Percentiles rank a stretch among this genome's conserved stretches.
Evolutionary conservation across 345 rosid species (phyloP).

Genomic region (Euphorbia pulcherrima): DNA sequence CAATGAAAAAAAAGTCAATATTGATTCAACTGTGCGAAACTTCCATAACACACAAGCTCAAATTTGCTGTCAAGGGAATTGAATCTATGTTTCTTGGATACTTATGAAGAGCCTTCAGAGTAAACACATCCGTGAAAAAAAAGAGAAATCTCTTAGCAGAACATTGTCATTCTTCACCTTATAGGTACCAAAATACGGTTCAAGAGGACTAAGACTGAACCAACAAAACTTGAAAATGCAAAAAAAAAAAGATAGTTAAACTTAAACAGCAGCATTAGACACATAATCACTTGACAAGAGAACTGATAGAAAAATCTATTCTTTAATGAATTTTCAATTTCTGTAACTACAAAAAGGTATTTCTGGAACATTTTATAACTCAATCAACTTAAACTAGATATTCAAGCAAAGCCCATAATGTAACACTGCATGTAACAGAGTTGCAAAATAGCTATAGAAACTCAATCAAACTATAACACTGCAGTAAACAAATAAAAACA

Average conservation of each 20-base stretch:
- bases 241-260: not conserved
- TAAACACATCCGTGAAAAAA: not conserved
- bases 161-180: not conserved
- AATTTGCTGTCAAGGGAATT: not conserved
- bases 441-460: too few species aligned
- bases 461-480: not conserved
- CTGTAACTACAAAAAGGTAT: not conserved
- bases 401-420: constrained; percentile 6
- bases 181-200: not conserved
- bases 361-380: not conserved
- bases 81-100: not conserved
- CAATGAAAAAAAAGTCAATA: not conserved
- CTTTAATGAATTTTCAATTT: not conserved
- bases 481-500: too few species aligned
- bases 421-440: too few species aligned
- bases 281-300: not conserved
- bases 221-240: not conserved
- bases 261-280: not conserved
- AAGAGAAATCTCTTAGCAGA: not conserved
- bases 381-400: not conserved
- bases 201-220: not conserved
- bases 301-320: not conserved
- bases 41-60: not conserved
- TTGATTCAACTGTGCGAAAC: not conserved
- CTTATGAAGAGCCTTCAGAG: not conserved